These are phyloP conservation scores for Cutaneotrichosporon cyanovorans DNA, from an alignment of 1,284 basidiomycete genomes.

Conservation along the genomic window DNA sequence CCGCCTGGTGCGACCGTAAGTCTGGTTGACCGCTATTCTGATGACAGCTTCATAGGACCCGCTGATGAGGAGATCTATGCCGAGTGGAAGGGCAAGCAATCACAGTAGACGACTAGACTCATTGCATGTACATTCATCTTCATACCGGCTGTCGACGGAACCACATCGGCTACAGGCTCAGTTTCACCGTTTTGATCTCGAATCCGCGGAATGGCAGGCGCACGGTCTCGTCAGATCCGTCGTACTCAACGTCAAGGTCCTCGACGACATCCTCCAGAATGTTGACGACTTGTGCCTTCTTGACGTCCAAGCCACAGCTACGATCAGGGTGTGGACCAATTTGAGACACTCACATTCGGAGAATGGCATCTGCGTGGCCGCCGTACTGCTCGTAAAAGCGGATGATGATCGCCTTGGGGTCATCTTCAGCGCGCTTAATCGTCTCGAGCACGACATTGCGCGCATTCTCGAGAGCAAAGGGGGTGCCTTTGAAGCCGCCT, in stretches of 20 bases:
- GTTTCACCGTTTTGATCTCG: constrained; percentile 75
- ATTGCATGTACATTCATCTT: too few relatives aligned
- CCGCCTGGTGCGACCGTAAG: constrained; percentile 40
- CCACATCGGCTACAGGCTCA: too few relatives aligned
- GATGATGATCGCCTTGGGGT: constrained; percentile 60
- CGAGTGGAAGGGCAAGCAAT: constrained; percentile 15
- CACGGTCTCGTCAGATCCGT: constrained; percentile 44
- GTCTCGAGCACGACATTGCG: constrained; percentile 84
- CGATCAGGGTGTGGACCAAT: too few relatives aligned
- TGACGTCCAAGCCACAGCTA: constrained; percentile 53
- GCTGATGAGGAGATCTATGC: constrained; percentile 30
- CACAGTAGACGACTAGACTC: neutral
- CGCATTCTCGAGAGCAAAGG: constrained; percentile 62
- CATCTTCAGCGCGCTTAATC: constrained; percentile 86
- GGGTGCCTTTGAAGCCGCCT: constrained; percentile 2
- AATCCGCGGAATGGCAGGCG: constrained; percentile 68
- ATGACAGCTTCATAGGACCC: constrained; percentile 27
- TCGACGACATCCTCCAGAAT: constrained; percentile 70
- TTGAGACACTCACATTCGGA: constrained; percentile 51
- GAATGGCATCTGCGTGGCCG: constrained; percentile 63
- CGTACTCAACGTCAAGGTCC: constrained; percentile 44
- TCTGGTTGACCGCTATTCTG: constrained; percentile 3
- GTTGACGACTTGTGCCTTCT: constrained; percentile 63
- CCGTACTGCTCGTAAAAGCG: constrained; percentile 86
- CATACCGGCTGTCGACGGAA: too few relatives aligned